phyloP scores from a whole-genome alignment of 441 rosid species.

The Populus hybrid region DNA sequence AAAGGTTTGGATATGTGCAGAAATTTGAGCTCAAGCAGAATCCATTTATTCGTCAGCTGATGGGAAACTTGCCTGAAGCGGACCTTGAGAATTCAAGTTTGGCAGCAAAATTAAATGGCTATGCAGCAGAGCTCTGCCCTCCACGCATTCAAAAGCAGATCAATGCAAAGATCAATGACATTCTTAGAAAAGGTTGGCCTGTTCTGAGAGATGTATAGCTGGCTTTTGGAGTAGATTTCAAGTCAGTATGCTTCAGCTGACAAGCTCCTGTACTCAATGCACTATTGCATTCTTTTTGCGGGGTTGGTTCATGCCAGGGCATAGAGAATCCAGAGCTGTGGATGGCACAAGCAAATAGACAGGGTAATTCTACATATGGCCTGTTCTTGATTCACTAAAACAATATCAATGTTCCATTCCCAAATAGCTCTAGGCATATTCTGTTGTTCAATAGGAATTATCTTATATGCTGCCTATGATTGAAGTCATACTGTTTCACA shows the following conservation, averaged over 20 bases:
- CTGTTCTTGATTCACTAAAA: background rate
- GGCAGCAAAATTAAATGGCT: conserved; percentile 71
- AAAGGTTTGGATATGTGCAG: conserved; percentile 28
- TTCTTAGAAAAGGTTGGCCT: conserved; percentile 81
- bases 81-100: conserved; percentile 73
- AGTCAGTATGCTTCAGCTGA: background rate
- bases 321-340: background rate
- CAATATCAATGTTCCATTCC: background rate
- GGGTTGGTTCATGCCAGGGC: background rate
- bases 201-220: conserved; percentile 49
- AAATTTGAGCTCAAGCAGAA: conserved; percentile 87
- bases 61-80: conserved; percentile 75
- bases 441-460: background rate
- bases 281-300: background rate
- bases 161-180: conserved; percentile 62
- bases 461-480: background rate
- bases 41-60: conserved; percentile 69
- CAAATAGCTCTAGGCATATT: background rate
- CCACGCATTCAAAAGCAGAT: conserved; percentile 51
- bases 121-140: conserved; percentile 83
- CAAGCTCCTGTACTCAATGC: background rate
- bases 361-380: background rate
- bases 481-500: background rate
- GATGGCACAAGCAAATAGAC: background rate
- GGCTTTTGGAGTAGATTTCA: background rate